A percentile compares a stretch with the other conserved stretches of the same genome.
These are phyloP conservation scores for Paramecium sexaurelia DNA, from an alignment of 73 alveolate species.

Conservation along the genomic window DNA sequence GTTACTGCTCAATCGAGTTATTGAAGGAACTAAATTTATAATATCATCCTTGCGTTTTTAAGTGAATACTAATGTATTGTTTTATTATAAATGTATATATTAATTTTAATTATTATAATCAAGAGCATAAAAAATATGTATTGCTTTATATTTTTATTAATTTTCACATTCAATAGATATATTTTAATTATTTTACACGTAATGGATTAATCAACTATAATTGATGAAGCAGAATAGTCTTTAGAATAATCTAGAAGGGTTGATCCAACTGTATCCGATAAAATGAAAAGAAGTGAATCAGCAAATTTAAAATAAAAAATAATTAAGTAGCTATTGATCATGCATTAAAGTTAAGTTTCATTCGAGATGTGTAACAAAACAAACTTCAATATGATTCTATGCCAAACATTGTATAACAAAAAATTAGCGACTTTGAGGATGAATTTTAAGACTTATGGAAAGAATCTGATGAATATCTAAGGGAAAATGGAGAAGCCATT, in stretches of 20 bases:
- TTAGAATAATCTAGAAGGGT: background rate
- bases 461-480: constrained; percentile 22
- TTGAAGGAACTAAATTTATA: background rate
- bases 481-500: constrained; percentile 57
- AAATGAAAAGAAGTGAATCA: constrained; percentile 23
- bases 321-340: background rate
- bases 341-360: constrained; percentile 26
- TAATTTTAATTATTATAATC: background rate
- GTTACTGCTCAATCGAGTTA: background rate
- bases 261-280: constrained; percentile 40
- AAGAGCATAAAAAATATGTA: too few relatives aligned
- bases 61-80: background rate
- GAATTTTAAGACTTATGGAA: constrained; percentile 55
- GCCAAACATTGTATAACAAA: background rate
- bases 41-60: background rate
- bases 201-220: background rate
- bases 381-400: background rate
- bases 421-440: constrained; percentile 29
- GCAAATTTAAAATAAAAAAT: background rate
- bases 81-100: background rate
- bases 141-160: too few relatives aligned
- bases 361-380: constrained; percentile 10
- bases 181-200: constrained; percentile 34
- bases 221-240: constrained; percentile 14
- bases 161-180: background rate